These are phyloP conservation scores for Aspergillus sergii DNA, from an alignment of 2,329 filamentous ascomycete species.

Conservation along the genomic window DNA sequence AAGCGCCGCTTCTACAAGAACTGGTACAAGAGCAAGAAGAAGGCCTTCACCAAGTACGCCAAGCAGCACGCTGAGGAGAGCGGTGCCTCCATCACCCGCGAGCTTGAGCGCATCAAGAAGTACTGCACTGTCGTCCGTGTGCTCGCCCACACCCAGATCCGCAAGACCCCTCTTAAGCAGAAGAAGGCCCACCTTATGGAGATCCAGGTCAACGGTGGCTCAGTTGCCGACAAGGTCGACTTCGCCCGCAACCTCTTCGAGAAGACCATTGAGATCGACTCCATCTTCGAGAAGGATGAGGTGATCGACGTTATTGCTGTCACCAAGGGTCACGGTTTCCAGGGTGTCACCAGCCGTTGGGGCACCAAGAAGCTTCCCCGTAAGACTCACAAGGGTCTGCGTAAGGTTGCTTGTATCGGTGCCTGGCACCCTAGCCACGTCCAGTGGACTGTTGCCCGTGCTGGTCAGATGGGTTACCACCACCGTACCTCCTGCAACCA, in stretches of 20 bases:
- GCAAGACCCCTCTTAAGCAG: constrained; percentile 99
- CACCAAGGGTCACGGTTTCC: constrained; percentile 99
- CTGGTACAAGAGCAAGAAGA: constrained; percentile 99
- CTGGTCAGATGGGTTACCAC: constrained; percentile 99
- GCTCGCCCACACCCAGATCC: constrained; percentile 98
- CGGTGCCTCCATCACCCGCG: constrained; percentile 88
- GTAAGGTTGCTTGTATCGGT: constrained; percentile 99
- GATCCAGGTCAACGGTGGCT: constrained; percentile 99
- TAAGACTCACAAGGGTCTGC: constrained; percentile 99
- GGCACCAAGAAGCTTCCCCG: constrained; percentile 99
- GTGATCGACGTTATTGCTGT: constrained; percentile 99
- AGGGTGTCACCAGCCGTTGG: constrained; percentile 96
- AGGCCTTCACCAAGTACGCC: constrained; percentile 99
- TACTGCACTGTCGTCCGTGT: constrained; percentile 99
- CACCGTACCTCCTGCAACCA: constrained; percentile 99
- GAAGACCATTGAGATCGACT: constrained; percentile 93
- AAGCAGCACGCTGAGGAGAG: constrained; percentile 98
- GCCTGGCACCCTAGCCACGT: constrained; percentile 99
- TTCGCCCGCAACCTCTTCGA: constrained; percentile 96
- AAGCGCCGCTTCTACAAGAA: constrained; percentile 99
- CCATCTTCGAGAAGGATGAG: constrained; percentile 99
- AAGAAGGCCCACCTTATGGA: constrained; percentile 99
- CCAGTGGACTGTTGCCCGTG: constrained; percentile 99
- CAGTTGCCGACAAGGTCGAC: constrained; percentile 92
- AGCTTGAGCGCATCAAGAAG: constrained; percentile 99